Evolutionary conservation across 2,329 filamentous ascomycete species (phyloP), one percentile per base, ranked within the genome.

Genomic region (Stagonosporopsis rhizophila): DNA sequence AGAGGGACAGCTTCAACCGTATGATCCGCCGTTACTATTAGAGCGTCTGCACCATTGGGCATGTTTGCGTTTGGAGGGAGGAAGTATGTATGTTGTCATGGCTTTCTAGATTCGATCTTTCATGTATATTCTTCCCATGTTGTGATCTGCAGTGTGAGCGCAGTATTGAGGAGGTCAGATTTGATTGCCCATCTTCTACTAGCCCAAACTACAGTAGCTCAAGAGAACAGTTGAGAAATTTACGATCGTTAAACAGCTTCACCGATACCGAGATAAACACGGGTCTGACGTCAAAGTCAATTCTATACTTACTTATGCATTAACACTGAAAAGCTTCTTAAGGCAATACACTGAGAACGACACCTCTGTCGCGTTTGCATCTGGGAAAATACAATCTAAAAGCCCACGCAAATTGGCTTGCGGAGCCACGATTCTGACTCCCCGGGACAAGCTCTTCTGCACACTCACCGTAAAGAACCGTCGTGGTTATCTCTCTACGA

Each of bases 401-500:
- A 1, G 42, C 42, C 53, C 53, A 56, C 4, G 53, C 42, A 22
- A 56, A 56, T 41, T 56, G 53, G 30, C 27, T 17, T 9, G 42
- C 35, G 8, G 19, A 19, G 6, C 42, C 41, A 8, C 47, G 7
- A n/a, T 51, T 38, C 11, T 27, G 28, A n/a, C 37, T 38, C 3
- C 37, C 46, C 14, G 47, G 30, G 23, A 47, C 41, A 25, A 56
- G 47, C 37, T 51, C 47, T 20, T 56, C 53, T 6, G 30, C 22
- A 20, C 47, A 32, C 14, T 19, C 12, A 1, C 53, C 47, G 3
- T 9, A 32, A 3, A 46, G 23, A 20, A 47, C n/a, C 2, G 27
- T 32, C 11, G 20, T 23, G 22, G 22, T 6, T n/a, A 28, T 14
- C 14, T 6, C 14, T 5, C 19, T 15, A 5, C 4, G 5, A 5